These are phyloP conservation scores for Globisporangium radiosum DNA, from an alignment of 352 stramenopile species.

Conservation along the genomic window DNA sequence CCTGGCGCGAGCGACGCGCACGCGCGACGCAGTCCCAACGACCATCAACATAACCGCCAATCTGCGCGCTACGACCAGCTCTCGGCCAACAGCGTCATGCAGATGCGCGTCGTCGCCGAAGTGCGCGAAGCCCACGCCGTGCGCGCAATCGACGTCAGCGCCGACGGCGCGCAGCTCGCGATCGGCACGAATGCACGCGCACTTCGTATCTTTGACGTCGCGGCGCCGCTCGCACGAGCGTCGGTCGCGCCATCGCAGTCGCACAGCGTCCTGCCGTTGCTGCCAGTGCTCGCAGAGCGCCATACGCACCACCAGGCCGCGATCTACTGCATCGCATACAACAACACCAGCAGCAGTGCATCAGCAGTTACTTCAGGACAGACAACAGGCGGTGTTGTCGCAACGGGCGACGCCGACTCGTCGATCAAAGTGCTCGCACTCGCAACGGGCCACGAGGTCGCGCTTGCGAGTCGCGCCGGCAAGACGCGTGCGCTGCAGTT, in stretches of 20 bases:
- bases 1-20: background rate
- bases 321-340: constrained; percentile 53
- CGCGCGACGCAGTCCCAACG: too few species aligned
- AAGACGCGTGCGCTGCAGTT: constrained; percentile 55
- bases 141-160: constrained; percentile 40
- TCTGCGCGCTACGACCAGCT: constrained; percentile 28
- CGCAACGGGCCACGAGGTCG: constrained; percentile 16
- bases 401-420: constrained; percentile 49
- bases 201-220: constrained; percentile 45
- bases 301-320: constrained; percentile 55
- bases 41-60: background rate
- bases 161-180: constrained; percentile 30
- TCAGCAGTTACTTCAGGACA: too few species aligned
- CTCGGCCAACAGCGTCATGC: constrained; percentile 31
- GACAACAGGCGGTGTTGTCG: constrained; percentile 21
- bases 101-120: constrained; percentile 43
- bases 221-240: constrained; percentile 3
- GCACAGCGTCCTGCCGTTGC: constrained; percentile 31
- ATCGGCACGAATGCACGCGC: constrained; percentile 62
- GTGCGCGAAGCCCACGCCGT: constrained; percentile 48
- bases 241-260: background rate
- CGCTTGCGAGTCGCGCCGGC: constrained; percentile 27
- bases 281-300: constrained; percentile 43
- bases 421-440: constrained; percentile 52
- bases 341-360: constrained; percentile 9